These are phyloP conservation scores for Alternaria ventricosa DNA, from an alignment of 2,329 filamentous ascomycete genomes.

Conservation along the genomic window DNA sequence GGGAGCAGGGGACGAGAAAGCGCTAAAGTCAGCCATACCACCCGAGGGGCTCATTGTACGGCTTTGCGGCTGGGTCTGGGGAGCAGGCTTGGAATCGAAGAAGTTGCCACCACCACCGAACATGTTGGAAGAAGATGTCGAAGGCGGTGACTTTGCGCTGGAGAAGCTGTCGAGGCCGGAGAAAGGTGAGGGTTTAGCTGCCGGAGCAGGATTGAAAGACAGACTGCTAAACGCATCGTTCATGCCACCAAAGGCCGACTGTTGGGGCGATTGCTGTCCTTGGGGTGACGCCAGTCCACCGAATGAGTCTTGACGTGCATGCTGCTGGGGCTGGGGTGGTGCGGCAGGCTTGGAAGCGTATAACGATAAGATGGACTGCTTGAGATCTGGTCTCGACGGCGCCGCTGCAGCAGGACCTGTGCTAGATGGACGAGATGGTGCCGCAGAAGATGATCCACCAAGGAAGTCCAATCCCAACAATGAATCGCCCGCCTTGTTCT, in stretches of 20 bases:
- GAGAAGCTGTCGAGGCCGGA: constrained; percentile 65
- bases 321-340: constrained; percentile 57
- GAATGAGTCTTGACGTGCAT: constrained; percentile 60
- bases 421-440: constrained; percentile 79
- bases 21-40: constrained; percentile 67
- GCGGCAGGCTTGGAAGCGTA: constrained; percentile 85
- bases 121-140: constrained; percentile 57
- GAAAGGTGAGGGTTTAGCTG: constrained; percentile 68
- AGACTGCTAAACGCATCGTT: constrained; percentile 81
- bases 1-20: constrained; percentile 64
- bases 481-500: constrained; percentile 80
- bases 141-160: constrained; percentile 43
- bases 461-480: constrained; percentile 93
- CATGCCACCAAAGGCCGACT: constrained; percentile 67
- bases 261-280: constrained; percentile 41
- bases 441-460: constrained; percentile 70
- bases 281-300: constrained; percentile 57
- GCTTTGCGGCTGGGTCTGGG: constrained; percentile 50
- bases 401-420: constrained; percentile 67
- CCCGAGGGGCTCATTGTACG: constrained; percentile 63
- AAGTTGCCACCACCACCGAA: constrained; percentile 76
- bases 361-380: constrained; percentile 94
- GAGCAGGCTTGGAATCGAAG: constrained; percentile 73
- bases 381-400: constrained; percentile 87
- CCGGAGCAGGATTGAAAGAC: constrained; percentile 61